phyloP scores from a whole-genome alignment of 2,329 filamentous ascomycete species.

The Neofusicoccum parvum region DNA sequence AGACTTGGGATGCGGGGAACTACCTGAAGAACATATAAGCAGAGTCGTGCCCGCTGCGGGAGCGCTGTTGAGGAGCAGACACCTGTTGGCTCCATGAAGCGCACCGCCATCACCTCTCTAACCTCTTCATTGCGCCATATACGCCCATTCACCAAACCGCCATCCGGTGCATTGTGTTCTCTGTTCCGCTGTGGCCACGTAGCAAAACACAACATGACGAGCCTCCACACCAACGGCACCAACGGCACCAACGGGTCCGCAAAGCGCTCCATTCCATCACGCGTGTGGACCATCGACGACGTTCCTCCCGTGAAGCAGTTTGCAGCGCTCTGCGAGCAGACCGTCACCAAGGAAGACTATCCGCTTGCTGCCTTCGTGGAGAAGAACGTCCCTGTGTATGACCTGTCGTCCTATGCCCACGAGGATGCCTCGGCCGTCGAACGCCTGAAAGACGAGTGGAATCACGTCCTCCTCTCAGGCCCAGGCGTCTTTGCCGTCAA shows the following conservation, averaged over 20 bases:
- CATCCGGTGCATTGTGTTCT: background rate
- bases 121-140: background rate
- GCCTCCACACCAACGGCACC: background rate
- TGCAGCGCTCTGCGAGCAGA: constrained; percentile 48
- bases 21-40: background rate
- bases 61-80: background rate
- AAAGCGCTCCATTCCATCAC: constrained; percentile 25
- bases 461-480: constrained; percentile 58
- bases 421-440: constrained; percentile 33
- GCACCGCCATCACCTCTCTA: background rate
- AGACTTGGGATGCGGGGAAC: background rate
- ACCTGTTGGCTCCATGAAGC: background rate
- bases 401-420: constrained; percentile 44
- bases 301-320: constrained; percentile 49
- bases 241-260: background rate
- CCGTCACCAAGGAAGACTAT: constrained; percentile 43
- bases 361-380: constrained; percentile 50
- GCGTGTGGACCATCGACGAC: constrained; percentile 32
- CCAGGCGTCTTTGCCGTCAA: constrained; percentile 64
- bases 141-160: background rate
- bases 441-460: constrained; percentile 62
- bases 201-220: background rate
- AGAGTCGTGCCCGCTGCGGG: too few relatives aligned
- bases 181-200: background rate
- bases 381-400: constrained; percentile 60